Evolutionary conservation across 139 green algal genomes (phyloP).

Genomic region (Edaphochlamys debaryana): DNA sequence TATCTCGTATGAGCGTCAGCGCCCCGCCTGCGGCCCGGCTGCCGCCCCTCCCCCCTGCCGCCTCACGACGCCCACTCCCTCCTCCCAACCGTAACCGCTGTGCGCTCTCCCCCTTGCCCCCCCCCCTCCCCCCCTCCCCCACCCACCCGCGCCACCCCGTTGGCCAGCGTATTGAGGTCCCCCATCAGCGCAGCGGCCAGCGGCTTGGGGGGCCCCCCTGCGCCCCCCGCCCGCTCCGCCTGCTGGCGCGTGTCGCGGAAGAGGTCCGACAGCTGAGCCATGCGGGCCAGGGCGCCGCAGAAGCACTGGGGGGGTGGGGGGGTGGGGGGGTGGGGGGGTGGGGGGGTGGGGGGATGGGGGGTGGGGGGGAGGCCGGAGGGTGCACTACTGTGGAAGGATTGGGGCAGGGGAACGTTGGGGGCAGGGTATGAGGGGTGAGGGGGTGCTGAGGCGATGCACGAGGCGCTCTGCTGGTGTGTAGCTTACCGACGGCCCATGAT

Average conservation of each 20-base stretch:
- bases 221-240: not conserved
- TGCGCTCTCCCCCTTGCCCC: too few species aligned
- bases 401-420: too few species aligned
- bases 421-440: too few species aligned
- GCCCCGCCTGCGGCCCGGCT: not conserved
- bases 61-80: not conserved
- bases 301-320: constrained; percentile 75
- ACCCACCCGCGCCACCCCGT: constrained; percentile 80
- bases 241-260: constrained; percentile 21
- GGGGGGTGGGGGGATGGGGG: not conserved
- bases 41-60: too few species aligned
- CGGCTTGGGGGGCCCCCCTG: not conserved
- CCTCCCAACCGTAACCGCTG: too few species aligned
- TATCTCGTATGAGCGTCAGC: too few species aligned
- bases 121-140: too few species aligned
- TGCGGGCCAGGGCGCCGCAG: constrained; percentile 82
- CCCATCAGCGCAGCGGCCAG: constrained; percentile 68
- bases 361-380: too few species aligned
- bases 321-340: not conserved
- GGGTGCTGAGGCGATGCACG: too few species aligned
- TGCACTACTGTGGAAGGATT: too few species aligned
- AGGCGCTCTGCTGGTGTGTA: too few species aligned
- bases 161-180: constrained; percentile 91
- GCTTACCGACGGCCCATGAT: too few species aligned
- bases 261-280: constrained; percentile 66